A percentile compares a stretch with the other conserved stretches of the same genome.
Evolutionary conservation across 139 green algal genomes (phyloP).

Genomic region (Picochlorum sp.): DNA sequence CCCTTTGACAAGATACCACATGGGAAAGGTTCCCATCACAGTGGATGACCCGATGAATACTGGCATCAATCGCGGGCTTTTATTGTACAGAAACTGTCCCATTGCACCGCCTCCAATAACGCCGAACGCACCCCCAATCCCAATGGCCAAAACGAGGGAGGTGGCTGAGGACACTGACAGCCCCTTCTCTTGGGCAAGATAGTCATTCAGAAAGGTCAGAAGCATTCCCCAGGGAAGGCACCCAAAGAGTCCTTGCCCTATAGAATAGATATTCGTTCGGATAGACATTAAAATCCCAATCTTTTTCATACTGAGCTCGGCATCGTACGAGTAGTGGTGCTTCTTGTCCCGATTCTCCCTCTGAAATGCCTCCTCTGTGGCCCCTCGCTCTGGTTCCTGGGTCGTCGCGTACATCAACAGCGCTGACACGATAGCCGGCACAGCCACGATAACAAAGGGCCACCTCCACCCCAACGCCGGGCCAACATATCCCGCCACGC

Average conservation of each 20-base stretch:
- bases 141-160: constrained; percentile 55
- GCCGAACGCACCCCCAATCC: constrained; percentile 51
- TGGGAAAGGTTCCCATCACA: constrained; percentile 37
- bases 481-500: constrained; percentile 49
- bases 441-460: constrained; percentile 72
- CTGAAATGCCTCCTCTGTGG: constrained; percentile 38
- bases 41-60: constrained; percentile 42
- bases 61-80: constrained; percentile 29
- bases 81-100: constrained; percentile 76
- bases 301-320: constrained; percentile 54
- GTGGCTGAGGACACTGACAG: constrained; percentile 30
- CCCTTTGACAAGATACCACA: constrained; percentile 61
- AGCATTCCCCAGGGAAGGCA: constrained; percentile 74
- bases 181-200: constrained; percentile 48
- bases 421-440: constrained; percentile 47
- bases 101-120: constrained; percentile 53
- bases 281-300: constrained; percentile 34
- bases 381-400: constrained; percentile 51
- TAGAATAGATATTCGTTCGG: constrained; percentile 57
- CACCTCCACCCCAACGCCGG: constrained; percentile 62
- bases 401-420: constrained; percentile 47
- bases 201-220: constrained; percentile 76
- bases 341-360: constrained; percentile 10
- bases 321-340: constrained; percentile 38
- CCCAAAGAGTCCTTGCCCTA: constrained; percentile 58